Evolutionary conservation across 805 yeast genomes (phyloP), one percentile per base, ranked within the genome.

Genomic region (Wickerhamomyces sydowiorum): DNA sequence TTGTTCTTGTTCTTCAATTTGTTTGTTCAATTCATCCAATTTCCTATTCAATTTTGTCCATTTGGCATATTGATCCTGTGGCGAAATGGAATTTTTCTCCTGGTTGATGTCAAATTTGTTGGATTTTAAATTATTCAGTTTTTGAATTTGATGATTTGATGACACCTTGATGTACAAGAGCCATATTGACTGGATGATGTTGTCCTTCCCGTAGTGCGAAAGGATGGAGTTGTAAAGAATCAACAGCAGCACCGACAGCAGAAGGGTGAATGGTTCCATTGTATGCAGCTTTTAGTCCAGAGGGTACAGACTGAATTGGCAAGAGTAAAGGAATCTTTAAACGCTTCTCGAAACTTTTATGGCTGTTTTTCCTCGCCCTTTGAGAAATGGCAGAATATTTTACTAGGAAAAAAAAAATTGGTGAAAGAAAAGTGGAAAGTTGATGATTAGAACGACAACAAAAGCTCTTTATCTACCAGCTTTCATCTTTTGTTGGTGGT

Each of bases 1-100:
- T 33, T 62, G 57, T 39, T 69, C 72, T 36, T 76, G 50, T 8
- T 51, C 43, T 15, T 69, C 73, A 34, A 83, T 65, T 45, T 84
- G 78, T 14, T 62, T 67, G 35, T 71, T 69, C 38, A 86, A 55
- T 45, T 74, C 72, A 49, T 82, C 89, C 44, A 73, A 65, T 51
- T 72, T 75, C 38, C 99, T 75, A 55, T 88, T 90, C 47, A 90
- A 70, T 60, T 88, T 88, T 1, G 97, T 95, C 98, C 98, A 93
- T 55, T 77, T 82, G 23, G 97, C 96, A 61, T 91, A 93, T 54
- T 93, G 81, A 59, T 93, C 97, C 61, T 91, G 96, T 2, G 97
- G 91, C 42, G 87, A 77, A 9, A 89, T 75, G 2, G 70, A 48
- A 24, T 76, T 67, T 46, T 88, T 74, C 51, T 80, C 77, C 13